Percentiles rank a stretch among this genome's conserved stretches.
Conservation (phyloP, 176 grass and related monocot species). For the Elymus sibiricus region DNA sequence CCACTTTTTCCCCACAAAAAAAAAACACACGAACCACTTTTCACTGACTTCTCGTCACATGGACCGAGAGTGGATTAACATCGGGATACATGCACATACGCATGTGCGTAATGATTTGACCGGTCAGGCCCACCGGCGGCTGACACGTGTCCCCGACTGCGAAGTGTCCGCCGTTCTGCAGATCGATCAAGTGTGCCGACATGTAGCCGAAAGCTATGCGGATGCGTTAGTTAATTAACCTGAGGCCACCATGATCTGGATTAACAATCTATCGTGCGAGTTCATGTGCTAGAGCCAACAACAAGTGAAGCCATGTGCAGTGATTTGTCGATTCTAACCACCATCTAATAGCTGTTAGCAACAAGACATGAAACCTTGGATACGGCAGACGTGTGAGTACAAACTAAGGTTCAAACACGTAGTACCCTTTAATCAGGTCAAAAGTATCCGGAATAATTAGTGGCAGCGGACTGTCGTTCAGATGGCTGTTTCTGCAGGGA, state of each 20-base stretch:
- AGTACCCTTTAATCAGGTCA: conserved; percentile 13
- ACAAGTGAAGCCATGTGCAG: conserved; percentile 15
- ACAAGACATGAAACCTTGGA: background rate
- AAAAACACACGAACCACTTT: background rate
- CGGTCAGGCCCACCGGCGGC: background rate
- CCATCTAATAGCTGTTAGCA: background rate
- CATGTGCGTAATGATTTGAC: background rate
- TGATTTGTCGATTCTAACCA: background rate
- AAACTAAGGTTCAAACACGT: conserved; percentile 21
- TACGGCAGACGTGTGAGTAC: background rate
- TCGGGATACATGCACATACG: background rate
- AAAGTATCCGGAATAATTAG: background rate
- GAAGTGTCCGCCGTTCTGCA: background rate
- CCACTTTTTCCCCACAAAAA: no score
- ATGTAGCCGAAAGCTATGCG: conserved; percentile 27
- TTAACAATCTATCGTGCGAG: conserved; percentile 6
- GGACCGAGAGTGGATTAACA: background rate
- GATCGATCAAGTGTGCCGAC: conserved; percentile 4
- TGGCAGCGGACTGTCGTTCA: background rate
- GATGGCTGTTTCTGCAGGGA: conserved; percentile 6
- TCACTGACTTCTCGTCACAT: conserved; percentile 3
- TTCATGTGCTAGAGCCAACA: background rate
- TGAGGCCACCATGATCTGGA: background rate
- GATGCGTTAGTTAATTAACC: background rate
- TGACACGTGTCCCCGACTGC: background rate